These are phyloP conservation scores for Styphnolobium japonicum DNA, from an alignment of 306 rosid genomes.

Conservation along the genomic window DNA sequence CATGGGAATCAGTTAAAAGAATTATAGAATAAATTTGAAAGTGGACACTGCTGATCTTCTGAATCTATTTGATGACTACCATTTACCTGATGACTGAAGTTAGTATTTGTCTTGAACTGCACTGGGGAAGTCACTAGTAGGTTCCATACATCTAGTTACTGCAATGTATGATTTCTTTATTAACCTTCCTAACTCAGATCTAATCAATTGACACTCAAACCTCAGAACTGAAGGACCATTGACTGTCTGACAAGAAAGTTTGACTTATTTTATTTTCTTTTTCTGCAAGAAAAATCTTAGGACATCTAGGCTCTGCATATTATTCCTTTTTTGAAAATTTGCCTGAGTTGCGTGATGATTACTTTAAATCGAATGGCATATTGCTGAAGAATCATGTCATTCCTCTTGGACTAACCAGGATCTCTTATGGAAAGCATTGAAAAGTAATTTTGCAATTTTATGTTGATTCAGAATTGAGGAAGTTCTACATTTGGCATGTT, in stretches of 20 bases:
- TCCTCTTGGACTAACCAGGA: background rate
- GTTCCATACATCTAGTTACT: background rate
- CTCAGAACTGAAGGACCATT: background rate
- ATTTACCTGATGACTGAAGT: background rate
- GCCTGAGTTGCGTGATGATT: background rate
- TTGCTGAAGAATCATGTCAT: background rate
- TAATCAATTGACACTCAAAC: background rate
- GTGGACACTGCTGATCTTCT: background rate
- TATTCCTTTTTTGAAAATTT: background rate
- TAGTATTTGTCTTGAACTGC: background rate
- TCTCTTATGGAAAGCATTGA: background rate
- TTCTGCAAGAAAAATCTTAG: background rate
- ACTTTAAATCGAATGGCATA: background rate
- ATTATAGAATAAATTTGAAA: background rate
- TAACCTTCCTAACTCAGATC: background rate
- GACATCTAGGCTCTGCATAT: background rate
- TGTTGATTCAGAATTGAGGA: slow-evolving; percentile 4
- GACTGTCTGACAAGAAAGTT: background rate
- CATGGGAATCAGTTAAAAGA: slow-evolving; percentile 5
- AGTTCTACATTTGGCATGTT: background rate
- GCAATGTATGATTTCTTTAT: background rate
- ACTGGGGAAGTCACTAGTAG: background rate
- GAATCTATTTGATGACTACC: background rate
- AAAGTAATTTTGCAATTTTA: background rate
- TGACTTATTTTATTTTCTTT: background rate